A percentile compares a stretch with the other conserved stretches of the same genome.
Conservation (phyloP, 441 rosid species). For the Gossypium davidsonii region DNA sequence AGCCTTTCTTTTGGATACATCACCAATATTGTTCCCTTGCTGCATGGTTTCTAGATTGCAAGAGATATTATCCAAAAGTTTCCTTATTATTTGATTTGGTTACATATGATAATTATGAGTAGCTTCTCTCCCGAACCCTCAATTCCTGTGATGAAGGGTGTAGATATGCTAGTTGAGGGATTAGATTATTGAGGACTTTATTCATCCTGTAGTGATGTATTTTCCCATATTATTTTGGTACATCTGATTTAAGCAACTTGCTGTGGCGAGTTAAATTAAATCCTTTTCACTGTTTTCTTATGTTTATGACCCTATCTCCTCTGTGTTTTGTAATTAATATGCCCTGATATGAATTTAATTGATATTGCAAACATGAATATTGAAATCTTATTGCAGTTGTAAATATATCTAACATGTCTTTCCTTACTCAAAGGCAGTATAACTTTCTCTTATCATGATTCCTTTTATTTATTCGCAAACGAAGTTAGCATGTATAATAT, state of each 20-base stretch:
- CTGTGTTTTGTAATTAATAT: neutral
- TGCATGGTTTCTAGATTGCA: neutral
- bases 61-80: neutral
- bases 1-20: neutral
- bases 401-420: neutral
- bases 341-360: neutral
- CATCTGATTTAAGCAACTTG: neutral
- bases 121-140: neutral
- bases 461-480: neutral
- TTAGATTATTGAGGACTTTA: neutral
- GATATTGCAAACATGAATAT: neutral
- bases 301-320: neutral
- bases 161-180: neutral
- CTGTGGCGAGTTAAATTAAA: neutral
- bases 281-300: neutral
- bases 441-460: neutral
- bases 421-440: neutral
- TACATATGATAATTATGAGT: neutral
- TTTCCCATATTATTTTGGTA: neutral
- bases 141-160: neutral
- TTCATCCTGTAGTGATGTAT: neutral
- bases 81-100: neutral
- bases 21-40: neutral
- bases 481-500: neutral
- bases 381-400: neutral